Base-by-base conservation (phyloP, 768 basidiomycete species). In the Pisolithus albus region DNA sequence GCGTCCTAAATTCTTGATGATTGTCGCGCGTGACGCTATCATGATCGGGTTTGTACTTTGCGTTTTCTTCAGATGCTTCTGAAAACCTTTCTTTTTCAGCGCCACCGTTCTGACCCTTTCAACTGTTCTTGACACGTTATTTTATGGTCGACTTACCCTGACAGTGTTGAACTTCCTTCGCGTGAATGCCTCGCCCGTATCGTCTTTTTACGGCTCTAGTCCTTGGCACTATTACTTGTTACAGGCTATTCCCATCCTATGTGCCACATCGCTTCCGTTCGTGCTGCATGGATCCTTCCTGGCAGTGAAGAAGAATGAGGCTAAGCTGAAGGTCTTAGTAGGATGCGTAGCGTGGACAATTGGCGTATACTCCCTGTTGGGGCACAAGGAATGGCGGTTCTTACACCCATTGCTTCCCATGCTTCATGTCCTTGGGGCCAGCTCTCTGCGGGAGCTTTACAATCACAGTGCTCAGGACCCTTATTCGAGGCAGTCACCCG, bases 371-470 rank as follows among this genome's bases (percentile, higher is more conserved):
- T 97, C 95, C 7, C 54, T 87, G 3, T 76, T 88, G 2, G 85
- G 87, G 1, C 96, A 99, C 72, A 98, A 98, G 61, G 96, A 99
- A 74, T 97, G 93, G 92, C 78, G 96, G 7, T 98, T 99, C 71
- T 72, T 98, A 7, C 94, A 97, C 57, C 93, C 95, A 0, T 65
- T 97, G 18, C 74, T 98, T 4, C 94, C 96, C 1, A 67, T 92
- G 28, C 70, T 95, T 38, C 85, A 96, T 58, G 57, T 93, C 19
- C 76, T 96, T 53, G 86, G 88, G 10, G 75, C 91, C 0, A 82
- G 81, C 55, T 82, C 88, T 1, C 68, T 95, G 5, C 73, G 81
- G 34, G 80, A 82, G 50, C 58, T 76, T 2, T 74, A 70, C 37
- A 56, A 15, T 23, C 49, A 50, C 28, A 23, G 36, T 30, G 41